A percentile compares a stretch with the other conserved stretches of the same genome.
These are phyloP conservation scores for Pythium insidiosum DNA, from an alignment of 352 stramenopile genomes.

Conservation along the genomic window DNA sequence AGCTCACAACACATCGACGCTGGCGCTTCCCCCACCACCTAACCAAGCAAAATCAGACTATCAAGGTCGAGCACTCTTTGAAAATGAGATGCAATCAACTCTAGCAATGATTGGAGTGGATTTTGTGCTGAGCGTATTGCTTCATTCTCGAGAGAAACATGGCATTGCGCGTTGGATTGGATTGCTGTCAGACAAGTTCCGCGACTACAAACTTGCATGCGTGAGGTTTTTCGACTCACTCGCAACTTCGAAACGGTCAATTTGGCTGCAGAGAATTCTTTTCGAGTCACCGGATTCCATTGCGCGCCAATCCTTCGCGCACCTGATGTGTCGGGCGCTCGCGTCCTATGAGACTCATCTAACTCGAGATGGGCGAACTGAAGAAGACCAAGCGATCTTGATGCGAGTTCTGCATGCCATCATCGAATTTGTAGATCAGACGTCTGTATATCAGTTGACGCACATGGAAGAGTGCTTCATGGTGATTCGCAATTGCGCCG, in stretches of 20 bases:
- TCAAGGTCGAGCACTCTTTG: constrained; percentile 1
- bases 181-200: constrained; percentile 68
- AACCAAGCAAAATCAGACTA: no score
- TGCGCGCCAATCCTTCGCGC: constrained; percentile 80
- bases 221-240: constrained; percentile 58
- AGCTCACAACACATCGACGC: not conserved
- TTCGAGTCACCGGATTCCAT: constrained; percentile 85
- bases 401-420: constrained; percentile 38
- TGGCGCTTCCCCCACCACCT: constrained; percentile 14
- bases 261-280: constrained; percentile 60
- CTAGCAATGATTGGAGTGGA: constrained; percentile 77
- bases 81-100: constrained; percentile 25
- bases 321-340: constrained; percentile 66
- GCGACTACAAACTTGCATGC: constrained; percentile 58
- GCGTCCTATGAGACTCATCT: constrained; percentile 57
- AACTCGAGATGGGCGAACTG: constrained; percentile 12
- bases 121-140: constrained; percentile 83
- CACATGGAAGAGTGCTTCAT: constrained; percentile 86
- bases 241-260: constrained; percentile 36
- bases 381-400: constrained; percentile 15
- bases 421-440: constrained; percentile 62
- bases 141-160: constrained; percentile 86
- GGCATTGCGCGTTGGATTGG: constrained; percentile 79
- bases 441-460: constrained; percentile 64
- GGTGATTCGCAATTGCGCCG: constrained; percentile 69